Evolutionary conservation across 371 early-diverging fungal species (phyloP).

Genomic region (Mortierella sp.): DNA sequence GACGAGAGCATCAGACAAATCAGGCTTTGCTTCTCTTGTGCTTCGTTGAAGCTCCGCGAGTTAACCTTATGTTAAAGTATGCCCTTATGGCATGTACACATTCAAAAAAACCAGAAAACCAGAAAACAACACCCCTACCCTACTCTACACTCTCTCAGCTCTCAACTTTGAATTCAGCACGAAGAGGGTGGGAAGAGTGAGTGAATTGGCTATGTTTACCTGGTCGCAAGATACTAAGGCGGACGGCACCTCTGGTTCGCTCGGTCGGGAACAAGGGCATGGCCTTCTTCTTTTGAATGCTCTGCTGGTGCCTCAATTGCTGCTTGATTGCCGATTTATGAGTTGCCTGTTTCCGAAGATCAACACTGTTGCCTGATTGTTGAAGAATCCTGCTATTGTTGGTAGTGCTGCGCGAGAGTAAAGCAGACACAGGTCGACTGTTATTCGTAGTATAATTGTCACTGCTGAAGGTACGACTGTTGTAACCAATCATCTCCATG

Average conservation of each 20-base stretch:
- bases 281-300: conserved; percentile 16
- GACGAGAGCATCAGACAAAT: neutral
- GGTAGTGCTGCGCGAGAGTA: neutral
- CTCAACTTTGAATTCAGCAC: neutral
- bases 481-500: neutral
- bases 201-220: conserved; percentile 16
- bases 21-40: neutral
- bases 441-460: neutral
- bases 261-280: conserved; percentile 49
- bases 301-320: conserved; percentile 30
- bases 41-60: neutral
- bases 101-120: neutral
- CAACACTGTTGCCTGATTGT: conserved; percentile 7
- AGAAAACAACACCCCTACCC: neutral
- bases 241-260: conserved; percentile 31
- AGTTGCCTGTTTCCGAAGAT: conserved; percentile 19
- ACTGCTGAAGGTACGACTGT: neutral
- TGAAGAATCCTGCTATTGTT: neutral
- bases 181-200: neutral
- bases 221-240: conserved; percentile 28
- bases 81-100: neutral
- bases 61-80: neutral
- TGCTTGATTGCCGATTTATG: conserved; percentile 15
- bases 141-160: neutral
- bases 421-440: neutral